Conservation (phyloP, 345 rosid species). For the Gossypium sturtianum region DNA sequence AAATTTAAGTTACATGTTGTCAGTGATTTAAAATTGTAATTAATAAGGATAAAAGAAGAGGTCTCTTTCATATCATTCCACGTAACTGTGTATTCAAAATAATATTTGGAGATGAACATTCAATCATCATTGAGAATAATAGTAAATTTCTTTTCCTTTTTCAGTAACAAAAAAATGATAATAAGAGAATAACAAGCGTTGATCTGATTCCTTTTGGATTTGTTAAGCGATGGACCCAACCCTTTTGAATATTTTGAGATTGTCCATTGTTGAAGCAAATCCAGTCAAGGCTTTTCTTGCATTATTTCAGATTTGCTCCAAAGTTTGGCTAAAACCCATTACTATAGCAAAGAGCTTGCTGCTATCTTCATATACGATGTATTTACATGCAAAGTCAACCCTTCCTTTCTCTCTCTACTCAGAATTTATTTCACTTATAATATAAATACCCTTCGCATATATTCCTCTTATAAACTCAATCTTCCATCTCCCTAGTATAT, state of each 20-base stretch:
- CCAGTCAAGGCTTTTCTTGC: constrained; percentile 8
- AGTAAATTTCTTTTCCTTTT: not conserved
- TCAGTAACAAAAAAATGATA: not conserved
- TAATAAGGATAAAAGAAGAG: not conserved
- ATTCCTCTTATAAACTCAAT: constrained; percentile 29
- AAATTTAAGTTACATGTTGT: not conserved
- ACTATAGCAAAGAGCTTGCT: constrained; percentile 29
- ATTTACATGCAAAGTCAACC: constrained; percentile 52
- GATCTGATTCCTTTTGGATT: not conserved
- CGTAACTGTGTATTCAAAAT: too few relatives aligned
- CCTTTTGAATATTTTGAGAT: not conserved
- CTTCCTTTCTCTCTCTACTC: constrained; percentile 5
- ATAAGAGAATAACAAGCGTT: not conserved
- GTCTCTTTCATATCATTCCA: too few relatives aligned
- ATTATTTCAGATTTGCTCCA: constrained; percentile 20
- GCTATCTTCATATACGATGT: constrained; percentile 39
- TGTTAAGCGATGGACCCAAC: constrained; percentile 18
- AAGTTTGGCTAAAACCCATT: constrained; percentile 58
- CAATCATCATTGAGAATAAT: too few relatives aligned
- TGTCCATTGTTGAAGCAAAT: constrained; percentile 20
- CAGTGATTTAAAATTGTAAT: not conserved
- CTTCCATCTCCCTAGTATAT: not conserved
- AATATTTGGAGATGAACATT: too few relatives aligned
- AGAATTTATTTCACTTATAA: not conserved
- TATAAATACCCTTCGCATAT: not conserved